phyloP scores from a whole-genome alignment of 768 basidiomycete species.

The Trametes gibbosa region DNA sequence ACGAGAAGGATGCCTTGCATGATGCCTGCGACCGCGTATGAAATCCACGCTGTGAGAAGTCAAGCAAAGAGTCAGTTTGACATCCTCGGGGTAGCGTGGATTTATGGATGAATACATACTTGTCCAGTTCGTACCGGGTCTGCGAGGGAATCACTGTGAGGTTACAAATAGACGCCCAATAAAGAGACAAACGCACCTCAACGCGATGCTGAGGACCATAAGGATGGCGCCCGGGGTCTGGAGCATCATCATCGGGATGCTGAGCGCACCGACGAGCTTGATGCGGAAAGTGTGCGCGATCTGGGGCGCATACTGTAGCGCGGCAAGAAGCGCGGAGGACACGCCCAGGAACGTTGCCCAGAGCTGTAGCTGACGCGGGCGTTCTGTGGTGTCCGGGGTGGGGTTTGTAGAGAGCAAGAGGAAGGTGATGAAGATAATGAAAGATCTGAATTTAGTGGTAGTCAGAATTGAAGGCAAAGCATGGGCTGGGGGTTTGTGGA shows the following conservation, averaged over 20 bases:
- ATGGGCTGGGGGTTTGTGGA: too few species aligned
- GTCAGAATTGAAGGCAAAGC: too few species aligned
- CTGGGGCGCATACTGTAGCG: conserved; percentile 87
- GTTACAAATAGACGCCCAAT: background rate
- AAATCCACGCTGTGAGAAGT: conserved; percentile 62
- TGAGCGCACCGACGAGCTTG: conserved; percentile 87
- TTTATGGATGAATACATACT: conserved; percentile 47
- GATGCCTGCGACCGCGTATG: conserved; percentile 75
- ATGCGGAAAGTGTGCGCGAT: conserved; percentile 72
- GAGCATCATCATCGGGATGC: conserved; percentile 94
- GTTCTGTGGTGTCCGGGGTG: conserved; percentile 36
- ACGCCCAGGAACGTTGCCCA: conserved; percentile 92
- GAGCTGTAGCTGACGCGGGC: conserved; percentile 37
- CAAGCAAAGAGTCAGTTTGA: background rate
- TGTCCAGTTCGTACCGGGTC: conserved; percentile 84
- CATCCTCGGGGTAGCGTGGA: background rate
- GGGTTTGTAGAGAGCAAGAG: conserved; percentile 52
- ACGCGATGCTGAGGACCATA: conserved; percentile 83
- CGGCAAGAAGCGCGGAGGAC: conserved; percentile 72
- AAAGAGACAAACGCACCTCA: conserved; percentile 43
- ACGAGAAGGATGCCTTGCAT: conserved; percentile 80
- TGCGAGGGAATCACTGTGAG: conserved; percentile 26
- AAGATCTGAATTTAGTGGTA: conserved; percentile 36
- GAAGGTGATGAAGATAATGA: conserved; percentile 60
- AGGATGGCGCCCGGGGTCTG: conserved; percentile 86